These are phyloP conservation scores for Cardiospermum halicacabum DNA, from an alignment of 345 rosid genomes.

Conservation along the genomic window DNA sequence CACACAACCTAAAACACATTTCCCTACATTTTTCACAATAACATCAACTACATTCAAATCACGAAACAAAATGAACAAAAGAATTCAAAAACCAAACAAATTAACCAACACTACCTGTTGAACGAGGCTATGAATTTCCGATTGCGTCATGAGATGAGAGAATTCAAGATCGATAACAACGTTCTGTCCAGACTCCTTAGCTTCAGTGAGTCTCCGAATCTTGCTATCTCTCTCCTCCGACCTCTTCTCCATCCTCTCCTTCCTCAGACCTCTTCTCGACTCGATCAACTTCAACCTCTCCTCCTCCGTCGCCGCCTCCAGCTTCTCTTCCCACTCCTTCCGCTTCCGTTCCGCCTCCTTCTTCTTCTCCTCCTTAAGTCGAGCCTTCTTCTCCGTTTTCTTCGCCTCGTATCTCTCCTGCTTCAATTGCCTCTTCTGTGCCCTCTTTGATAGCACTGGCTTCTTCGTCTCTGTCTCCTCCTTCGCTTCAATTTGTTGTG, in stretches of 20 bases:
- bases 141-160: conserved; percentile 63
- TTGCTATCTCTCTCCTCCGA: conserved; percentile 66
- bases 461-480: conserved; percentile 14
- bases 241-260: conserved; percentile 70
- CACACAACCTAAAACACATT: too few relatives aligned
- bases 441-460: conserved; percentile 55
- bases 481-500: conserved; percentile 18
- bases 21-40: neutral
- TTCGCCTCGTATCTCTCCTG: conserved; percentile 68
- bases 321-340: conserved; percentile 55
- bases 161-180: conserved; percentile 83
- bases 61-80: too few relatives aligned
- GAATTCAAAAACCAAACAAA: too few relatives aligned
- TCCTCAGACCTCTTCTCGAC: conserved; percentile 55
- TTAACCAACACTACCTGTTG: conserved; percentile 75
- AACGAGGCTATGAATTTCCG: conserved; percentile 82
- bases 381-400: conserved; percentile 92
- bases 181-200: conserved; percentile 61
- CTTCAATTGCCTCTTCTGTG: conserved; percentile 78
- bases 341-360: conserved; percentile 59
- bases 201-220: conserved; percentile 49
- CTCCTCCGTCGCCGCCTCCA: conserved; percentile 47
- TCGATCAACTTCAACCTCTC: conserved; percentile 65
- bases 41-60: neutral
- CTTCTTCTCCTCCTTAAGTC: conserved; percentile 59